These are phyloP conservation scores for Ophiostoma ulmi DNA, from an alignment of 2,329 filamentous ascomycete genomes.

Conservation along the genomic window DNA sequence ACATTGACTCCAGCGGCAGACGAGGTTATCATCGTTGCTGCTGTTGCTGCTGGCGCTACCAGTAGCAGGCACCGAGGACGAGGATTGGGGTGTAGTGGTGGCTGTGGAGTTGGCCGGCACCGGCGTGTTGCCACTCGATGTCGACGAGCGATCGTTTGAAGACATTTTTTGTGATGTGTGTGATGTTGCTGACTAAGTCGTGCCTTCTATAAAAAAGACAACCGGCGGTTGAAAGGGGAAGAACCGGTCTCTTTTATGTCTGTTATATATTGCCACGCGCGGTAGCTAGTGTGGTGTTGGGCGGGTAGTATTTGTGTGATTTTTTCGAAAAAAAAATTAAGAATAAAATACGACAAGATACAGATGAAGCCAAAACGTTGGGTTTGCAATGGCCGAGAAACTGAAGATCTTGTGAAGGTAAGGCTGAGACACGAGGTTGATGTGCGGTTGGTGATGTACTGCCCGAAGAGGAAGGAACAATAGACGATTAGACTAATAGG, in stretches of 20 bases:
- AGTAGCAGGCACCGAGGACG: constrained; percentile 15
- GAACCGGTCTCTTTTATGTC: background rate
- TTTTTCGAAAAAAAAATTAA: background rate
- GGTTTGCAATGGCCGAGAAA: background rate
- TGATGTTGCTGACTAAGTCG: background rate
- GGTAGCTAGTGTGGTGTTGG: background rate
- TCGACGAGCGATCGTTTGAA: constrained; percentile 32
- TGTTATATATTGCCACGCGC: background rate
- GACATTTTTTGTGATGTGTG: constrained; percentile 21
- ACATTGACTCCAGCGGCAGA: constrained; percentile 57
- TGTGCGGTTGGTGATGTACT: background rate
- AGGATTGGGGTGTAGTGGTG: constrained; percentile 33
- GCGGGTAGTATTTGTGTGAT: background rate
- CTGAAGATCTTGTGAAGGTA: background rate
- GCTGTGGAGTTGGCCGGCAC: constrained; percentile 43
- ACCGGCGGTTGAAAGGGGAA: background rate
- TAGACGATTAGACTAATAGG: background rate
- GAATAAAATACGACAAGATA: background rate
- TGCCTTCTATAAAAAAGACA: background rate
- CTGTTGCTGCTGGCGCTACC: constrained; percentile 14
- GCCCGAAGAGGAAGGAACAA: background rate
- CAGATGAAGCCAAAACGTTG: background rate
- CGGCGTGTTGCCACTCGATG: constrained; percentile 50
- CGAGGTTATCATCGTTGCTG: constrained; percentile 48
- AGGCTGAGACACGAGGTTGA: background rate